Evolutionary conservation across 2,329 filamentous ascomycete genomes (phyloP).

Genomic region (Nemania bipapillata): DNA sequence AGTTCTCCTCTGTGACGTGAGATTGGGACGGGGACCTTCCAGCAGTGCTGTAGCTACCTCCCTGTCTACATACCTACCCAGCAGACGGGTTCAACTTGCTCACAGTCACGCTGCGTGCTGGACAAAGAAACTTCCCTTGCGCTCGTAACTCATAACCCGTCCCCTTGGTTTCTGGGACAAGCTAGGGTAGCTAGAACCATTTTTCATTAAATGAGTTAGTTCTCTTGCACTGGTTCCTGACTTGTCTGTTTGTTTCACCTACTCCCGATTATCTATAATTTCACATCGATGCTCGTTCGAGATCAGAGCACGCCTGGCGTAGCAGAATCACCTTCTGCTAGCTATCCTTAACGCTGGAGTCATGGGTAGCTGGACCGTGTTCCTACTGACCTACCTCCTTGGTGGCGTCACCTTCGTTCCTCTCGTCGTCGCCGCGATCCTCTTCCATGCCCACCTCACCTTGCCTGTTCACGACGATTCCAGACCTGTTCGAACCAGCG

Average conservation of each 20-base stretch:
- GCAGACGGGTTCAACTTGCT: background rate
- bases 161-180: background rate
- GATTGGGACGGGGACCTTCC: background rate
- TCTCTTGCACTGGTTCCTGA: background rate
- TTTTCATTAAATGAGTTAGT: background rate
- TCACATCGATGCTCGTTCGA: constrained; percentile 45
- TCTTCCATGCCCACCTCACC: constrained; percentile 75
- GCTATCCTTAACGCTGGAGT: constrained; percentile 41
- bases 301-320: constrained; percentile 38
- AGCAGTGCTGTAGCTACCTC: background rate
- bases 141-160: background rate
- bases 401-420: constrained; percentile 91
- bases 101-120: constrained; percentile 7
- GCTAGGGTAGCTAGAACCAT: background rate
- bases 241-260: background rate
- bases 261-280: constrained; percentile 3
- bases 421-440: constrained; percentile 68
- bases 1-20: constrained; percentile 31
- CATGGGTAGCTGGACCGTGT: constrained; percentile 65
- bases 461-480: constrained; percentile 66
- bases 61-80: background rate
- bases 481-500: constrained; percentile 48
- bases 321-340: constrained; percentile 43
- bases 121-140: background rate
- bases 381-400: constrained; percentile 81